Evolutionary conservation across 1,284 basidiomycete genomes (phyloP), one percentile per base, ranked within the genome.

Genomic region (Inonotus hispidus): DNA sequence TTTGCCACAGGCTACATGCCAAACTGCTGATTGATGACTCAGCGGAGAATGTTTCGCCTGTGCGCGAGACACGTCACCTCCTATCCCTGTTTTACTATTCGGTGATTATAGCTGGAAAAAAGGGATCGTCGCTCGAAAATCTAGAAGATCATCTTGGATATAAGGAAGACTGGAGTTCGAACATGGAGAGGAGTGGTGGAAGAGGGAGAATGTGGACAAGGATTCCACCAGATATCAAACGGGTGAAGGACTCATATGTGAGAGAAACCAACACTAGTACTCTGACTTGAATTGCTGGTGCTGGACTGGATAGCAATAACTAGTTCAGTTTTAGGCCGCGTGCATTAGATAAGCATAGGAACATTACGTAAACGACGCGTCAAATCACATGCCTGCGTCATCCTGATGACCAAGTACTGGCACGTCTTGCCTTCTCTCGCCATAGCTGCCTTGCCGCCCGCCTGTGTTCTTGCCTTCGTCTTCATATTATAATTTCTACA

Each of bases 41-140:
- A 2, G 70, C 84, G 38, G 90, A 92, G 72, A 92, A 93, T 71
- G 87, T 87, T 67, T 88, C 13, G 79, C 84, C 59, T 84, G 84
- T 62, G 78, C 78, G 0, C 75, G 69, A 21, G 72, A 67, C 41
- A 60, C 75, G 7, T 54, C 65, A 6, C 70, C 73, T 16, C 74
- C 75, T 1, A 71, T 81, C 14, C 81, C 77, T 1, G 84, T 87
- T n/a, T 73, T 92, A 38, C 77, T 93, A 5, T 92, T 92, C 66
- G 90, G 90, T n/a, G 73, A 82, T 52, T 90, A 91, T 67, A 77
- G 82, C 56, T 93, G 90, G 90, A 91, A 90, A 74, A 68, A 79
- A 82, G 61, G 66, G 76, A 41, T 80, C 80, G 29, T 71, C 73
- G 16, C 71, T 78, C 58, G 68, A 66, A 5, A 77, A 82, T 61